Conservation (phyloP, 148 eudicot genomes). For the Rhododendron simsii region DNA sequence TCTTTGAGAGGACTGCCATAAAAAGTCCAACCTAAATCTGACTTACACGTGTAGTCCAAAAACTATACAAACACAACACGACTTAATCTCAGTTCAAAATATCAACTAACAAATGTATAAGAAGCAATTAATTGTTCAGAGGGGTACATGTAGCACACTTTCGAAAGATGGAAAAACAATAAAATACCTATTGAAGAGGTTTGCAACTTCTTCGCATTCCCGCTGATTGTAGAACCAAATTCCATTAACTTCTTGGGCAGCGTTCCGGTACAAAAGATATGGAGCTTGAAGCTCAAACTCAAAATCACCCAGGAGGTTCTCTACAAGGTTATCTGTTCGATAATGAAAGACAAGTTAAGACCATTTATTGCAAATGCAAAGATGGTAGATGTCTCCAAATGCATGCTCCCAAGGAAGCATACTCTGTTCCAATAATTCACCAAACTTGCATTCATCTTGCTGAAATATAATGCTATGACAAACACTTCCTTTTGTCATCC, state of each 20-base stretch:
- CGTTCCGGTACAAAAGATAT: constrained; percentile 78
- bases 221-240: constrained; percentile 90
- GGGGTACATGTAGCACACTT: background rate
- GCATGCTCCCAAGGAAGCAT: background rate
- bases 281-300: constrained; percentile 89
- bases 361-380: background rate
- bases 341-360: background rate
- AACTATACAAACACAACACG: background rate
- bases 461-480: background rate
- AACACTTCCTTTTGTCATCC: background rate
- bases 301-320: constrained; percentile 83
- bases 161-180: background rate
- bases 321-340: constrained; percentile 78
- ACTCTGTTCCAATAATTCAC: background rate
- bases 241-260: constrained; percentile 88
- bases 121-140: background rate
- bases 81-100: background rate
- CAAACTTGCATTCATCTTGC: background rate
- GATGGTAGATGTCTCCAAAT: background rate
- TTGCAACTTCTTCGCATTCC: constrained; percentile 89
- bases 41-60: background rate
- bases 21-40: background rate
- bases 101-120: background rate
- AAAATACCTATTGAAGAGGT: constrained; percentile 67
- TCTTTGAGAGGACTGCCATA: background rate